phyloP scores from a whole-genome alignment of 148 eudicot species.

The Rhododendron vialii region DNA sequence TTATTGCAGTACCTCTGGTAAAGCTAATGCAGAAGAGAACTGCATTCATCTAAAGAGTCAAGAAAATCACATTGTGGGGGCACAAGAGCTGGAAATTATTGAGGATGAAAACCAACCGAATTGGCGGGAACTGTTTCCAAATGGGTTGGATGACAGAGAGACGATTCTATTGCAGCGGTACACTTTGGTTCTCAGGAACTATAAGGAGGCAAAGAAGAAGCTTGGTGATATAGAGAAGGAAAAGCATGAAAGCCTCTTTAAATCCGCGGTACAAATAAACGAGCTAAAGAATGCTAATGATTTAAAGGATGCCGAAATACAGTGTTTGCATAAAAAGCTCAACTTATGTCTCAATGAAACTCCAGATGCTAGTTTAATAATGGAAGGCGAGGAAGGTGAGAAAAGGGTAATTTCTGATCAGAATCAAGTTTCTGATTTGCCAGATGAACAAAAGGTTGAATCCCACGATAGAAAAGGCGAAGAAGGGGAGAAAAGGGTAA shows the following conservation, averaged over 20 bases:
- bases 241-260: constrained; percentile 45
- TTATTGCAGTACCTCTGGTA: neutral
- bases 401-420: neutral
- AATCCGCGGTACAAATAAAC: constrained; percentile 42
- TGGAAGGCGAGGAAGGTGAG: neutral
- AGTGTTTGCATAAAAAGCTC: constrained; percentile 35
- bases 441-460: constrained; percentile 8
- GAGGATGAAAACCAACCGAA: constrained; percentile 47
- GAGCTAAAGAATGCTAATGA: constrained; percentile 48
- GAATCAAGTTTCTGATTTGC: constrained; percentile 3
- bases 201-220: constrained; percentile 57
- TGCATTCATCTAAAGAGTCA: neutral
- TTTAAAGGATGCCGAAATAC: constrained; percentile 59
- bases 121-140: constrained; percentile 51
- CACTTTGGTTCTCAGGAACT: constrained; percentile 51
- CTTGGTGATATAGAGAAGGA: constrained; percentile 61
- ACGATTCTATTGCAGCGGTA: constrained; percentile 62
- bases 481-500: constrained; percentile 23
- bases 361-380: neutral
- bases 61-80: constrained; percentile 7
- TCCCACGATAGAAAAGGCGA: neutral
- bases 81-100: constrained; percentile 11
- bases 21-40: constrained; percentile 2
- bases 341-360: constrained; percentile 16
- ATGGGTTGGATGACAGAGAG: constrained; percentile 68